Base-by-base conservation (phyloP, 495 filamentous ascomycete genomes). In the Cetradonia linearis region DNA sequence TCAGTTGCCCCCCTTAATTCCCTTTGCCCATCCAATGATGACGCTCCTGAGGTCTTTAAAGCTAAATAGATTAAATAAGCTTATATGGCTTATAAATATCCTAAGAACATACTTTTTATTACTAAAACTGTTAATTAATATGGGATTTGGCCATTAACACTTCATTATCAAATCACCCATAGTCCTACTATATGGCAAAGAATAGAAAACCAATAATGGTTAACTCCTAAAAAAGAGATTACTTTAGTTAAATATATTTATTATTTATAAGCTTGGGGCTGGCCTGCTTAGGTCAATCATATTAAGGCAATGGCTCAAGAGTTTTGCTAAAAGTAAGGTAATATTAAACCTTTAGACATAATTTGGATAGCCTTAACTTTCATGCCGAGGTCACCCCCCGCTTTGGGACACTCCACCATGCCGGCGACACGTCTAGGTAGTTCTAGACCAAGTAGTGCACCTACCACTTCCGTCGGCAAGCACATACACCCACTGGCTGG, bases 171-270 rank as follows among this genome's bases (percentile, higher is more conserved):
- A 10, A 49, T 49, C 28, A 49, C n/a, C 47, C 14, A 49, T 28
- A 28, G 25, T 49, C 14, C 23, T 49, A 27, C 5, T 11, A 49
- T 9, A 14, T 28, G 14, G 44, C 2, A 48, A 9, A 23, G 9
- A 2, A 2, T 48, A 25, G 2, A 54, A 36, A 31, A 13, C 31
- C 50, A 14, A 33, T 28, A 54, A 34, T 16, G 28, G 50, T 36
- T 54, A 16, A 54, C 50, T 54, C 5, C 33, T 36, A 23, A n/a
- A 33, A 25, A 54, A 54, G 50, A 54, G 50, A 34, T 10, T 34
- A 55, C 16, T 14, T 36, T 55, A 36, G 27, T 55, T n/a, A n/a
- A n/a, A n/a, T n/a, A n/a, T n/a, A n/a, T n/a, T n/a, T n/a, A n/a
- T n/a, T n/a, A n/a, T n/a, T n/a, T n/a, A n/a, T n/a, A n/a, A n/a